Base-by-base conservation (phyloP, 345 rosid genomes). In the Citrus cavaleriei region DNA sequence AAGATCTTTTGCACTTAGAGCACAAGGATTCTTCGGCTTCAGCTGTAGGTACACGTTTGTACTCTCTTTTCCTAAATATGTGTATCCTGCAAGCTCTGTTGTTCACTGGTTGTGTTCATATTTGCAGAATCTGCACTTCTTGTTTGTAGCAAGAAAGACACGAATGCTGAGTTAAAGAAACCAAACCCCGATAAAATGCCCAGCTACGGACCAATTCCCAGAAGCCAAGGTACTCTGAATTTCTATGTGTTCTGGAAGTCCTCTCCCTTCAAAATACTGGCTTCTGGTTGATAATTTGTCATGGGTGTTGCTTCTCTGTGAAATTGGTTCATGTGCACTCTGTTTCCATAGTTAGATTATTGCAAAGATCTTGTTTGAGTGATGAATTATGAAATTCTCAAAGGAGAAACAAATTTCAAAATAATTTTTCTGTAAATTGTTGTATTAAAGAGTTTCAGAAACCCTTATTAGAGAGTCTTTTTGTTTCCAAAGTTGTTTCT, bases 181-280 rank as follows among this genome's bases (percentile, higher is more conserved):
- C 77, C 80, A 34, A 77, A 64, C 13, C 67, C 79, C 18, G 75
- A 66, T 34, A 70, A 72, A 30, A 89, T 85, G 78, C 95, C 93
- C 6, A n/a, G 40, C 19, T 80, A 86, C 59, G 72, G 63, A 80
- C 81, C 85, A 9, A 74, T 83, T 86, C 86, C 91, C 37, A 83
- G 66, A 85, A 94, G 95, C 84, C 92, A 89, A 83, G 88, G 93
- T 89, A 83, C 28, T 19, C 5, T n/a, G 2, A 46, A 4, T 22
- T 72, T 57, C 49, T 55, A 32, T 6, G 59, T 57, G 49, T 22
- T 35, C 4, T 46, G 16, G 37, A 58, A 32, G 24, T 40, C 2
- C 42, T 25, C 72, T 63, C 16, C 42, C 55, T 37, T n/a, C 24
- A 37, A 37, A n/a, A 4, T 68, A n/a, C 18, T 67, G 40, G 64